A percentile compares a stretch with the other conserved stretches of the same genome.
phyloP scores from a whole-genome alignment of 352 stramenopile species.

The Ophiocytium majus region DNA sequence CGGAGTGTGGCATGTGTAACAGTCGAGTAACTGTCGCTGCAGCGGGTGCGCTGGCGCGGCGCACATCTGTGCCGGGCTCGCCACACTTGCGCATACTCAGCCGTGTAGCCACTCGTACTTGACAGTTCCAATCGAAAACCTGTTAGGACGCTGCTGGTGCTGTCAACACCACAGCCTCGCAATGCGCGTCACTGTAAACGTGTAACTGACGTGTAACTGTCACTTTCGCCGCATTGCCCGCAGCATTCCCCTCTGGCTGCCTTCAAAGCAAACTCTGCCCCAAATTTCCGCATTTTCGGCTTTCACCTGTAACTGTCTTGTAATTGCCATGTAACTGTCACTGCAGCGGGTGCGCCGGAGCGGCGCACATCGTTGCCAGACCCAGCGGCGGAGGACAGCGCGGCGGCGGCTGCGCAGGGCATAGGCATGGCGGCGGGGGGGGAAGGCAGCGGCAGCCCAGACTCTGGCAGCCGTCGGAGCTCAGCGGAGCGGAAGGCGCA shows the following conservation, averaged over 20 bases:
- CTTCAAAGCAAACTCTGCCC: too few species aligned
- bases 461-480: neutral
- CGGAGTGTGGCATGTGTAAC: neutral
- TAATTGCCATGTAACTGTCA: neutral
- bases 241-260: too few species aligned
- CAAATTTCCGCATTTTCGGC: too few species aligned
- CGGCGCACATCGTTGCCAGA: neutral
- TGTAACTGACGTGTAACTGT: too few species aligned
- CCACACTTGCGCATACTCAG: too few species aligned
- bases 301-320: neutral
- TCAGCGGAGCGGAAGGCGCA: neutral
- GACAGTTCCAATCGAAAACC: too few species aligned
- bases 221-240: too few species aligned
- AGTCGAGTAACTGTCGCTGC: neutral
- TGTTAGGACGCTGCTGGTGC: too few species aligned
- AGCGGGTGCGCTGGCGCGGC: neutral
- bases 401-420: neutral
- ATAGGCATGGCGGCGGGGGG: too few species aligned
- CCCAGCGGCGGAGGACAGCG: neutral
- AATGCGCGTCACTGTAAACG: too few species aligned
- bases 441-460: neutral
- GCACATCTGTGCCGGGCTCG: neutral
- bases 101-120: too few species aligned
- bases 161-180: too few species aligned
- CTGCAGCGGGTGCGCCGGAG: neutral